Base-by-base conservation (phyloP, 148 eudicot genomes). In the Selenicereus undatus region DNA sequence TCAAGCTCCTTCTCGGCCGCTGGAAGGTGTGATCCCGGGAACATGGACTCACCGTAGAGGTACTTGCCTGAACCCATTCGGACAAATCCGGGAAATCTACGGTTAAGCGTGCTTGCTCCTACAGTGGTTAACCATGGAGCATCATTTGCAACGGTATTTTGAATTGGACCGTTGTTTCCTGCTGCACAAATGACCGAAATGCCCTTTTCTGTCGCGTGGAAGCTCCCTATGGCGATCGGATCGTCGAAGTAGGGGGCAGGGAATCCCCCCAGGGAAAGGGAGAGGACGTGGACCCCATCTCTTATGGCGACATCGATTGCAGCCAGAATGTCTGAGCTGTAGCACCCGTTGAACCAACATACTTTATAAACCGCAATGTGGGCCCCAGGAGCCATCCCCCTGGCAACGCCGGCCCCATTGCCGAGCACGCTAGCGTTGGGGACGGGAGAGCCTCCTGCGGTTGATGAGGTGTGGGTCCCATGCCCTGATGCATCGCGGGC, bases 391-490 rank as follows among this genome's bases (percentile, higher is more conserved):
- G 95, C 97, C 91, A 94, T 91, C 60, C 98, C 98, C 42, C 87
- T 87, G 36, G 98, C 97, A 87, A 43, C 89, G 3, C 98, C 98
- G 0, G 82, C 90, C 73, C 91, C 98, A 24, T 87, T 81, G 11
- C 99, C 94, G 5, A 93, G 88, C 80, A 93, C 91, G 22, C 89
- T 89, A 0, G 97, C 98, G 92, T 85, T 85, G 1, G 83, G 76
- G 10, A 94, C 98, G 0, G 86, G 80, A 11, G 90, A 83, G 20
- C 98, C 97, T 0, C 86, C 93, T 0, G 95, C 97, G 0, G 95
- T 94, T 6, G 98, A 93, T 16, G 98, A 92, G 1, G 98, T 94
- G 84, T 94, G 98, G 27, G 95, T 93, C 79, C 98, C 98, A 35
- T 94, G 98, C 10, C 97, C 95, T 1, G 90, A 89, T 0, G 98